Base-by-base conservation (phyloP, 2,329 filamentous ascomycete genomes). In the Trichoderma hamatum region DNA sequence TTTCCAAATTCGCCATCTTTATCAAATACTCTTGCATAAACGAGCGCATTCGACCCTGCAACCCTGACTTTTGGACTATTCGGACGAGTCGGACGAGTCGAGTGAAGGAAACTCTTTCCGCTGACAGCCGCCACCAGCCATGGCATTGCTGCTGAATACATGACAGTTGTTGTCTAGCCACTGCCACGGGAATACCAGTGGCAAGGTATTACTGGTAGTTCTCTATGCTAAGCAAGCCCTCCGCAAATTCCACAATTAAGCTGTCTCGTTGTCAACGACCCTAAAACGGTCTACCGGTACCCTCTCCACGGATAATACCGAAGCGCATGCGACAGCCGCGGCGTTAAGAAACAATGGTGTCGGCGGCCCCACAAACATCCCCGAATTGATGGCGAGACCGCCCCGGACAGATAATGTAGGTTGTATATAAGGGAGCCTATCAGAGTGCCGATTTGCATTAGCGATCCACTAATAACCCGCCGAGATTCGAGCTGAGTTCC, bases 341-440 rank as follows among this genome's bases (percentile, higher is more conserved):
- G 32, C 6, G 55, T 34, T 61, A 10, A 28, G 39, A n/a, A 26
- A 28, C 30, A n/a, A 49, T 30, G 46, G 61, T 49, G 52, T 5
- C 51, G 28, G 49, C 61, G 34, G 49, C 61, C 49, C 61, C 61
- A 39, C 61, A 52, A 26, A 34, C 61, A 64, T 39, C 61, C 61
- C 61, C 61, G 61, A 64, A n/a, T 52, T 52, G 61, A 64, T 64
- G 61, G 61, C 61, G 61, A 64, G 61, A 34, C 61, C 60, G 60
- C 36, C 26, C 60, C 61, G 61, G 43, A 24, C 9, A 30, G 54
- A 34, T 28, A 39, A 30, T 62, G n/a, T 39, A 49, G 28, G 61
- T 43, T 39, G 19, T 7, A 43, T 4, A 3, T 5, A 1, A 11
- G 13, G 28, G 46, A 54, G 61, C 46, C 61, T 52, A 54, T 64